Conservation (phyloP, 2,329 filamentous ascomycete species). For the Penicillium fuscoglaucum region DNA sequence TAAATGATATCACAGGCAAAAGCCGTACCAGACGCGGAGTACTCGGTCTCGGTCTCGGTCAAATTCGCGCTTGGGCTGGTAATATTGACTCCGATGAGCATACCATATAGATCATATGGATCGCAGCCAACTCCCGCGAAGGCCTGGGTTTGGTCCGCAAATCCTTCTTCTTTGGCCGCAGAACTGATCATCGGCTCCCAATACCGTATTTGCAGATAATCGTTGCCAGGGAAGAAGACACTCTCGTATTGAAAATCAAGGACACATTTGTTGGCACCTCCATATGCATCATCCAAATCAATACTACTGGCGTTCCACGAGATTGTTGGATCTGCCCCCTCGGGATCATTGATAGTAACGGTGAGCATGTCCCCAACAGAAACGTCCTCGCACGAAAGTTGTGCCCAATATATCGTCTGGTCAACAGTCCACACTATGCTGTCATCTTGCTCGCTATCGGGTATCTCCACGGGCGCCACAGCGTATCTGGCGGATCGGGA, state of each 20-base stretch:
- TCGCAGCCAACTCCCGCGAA: conserved; percentile 31
- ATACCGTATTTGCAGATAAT: conserved; percentile 37
- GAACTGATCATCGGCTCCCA: conserved; percentile 34
- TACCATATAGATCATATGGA: conserved; percentile 36
- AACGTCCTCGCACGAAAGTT: conserved; percentile 28
- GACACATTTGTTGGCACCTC: conserved; percentile 20
- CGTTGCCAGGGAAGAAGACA: conserved; percentile 29
- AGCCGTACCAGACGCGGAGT: conserved; percentile 30
- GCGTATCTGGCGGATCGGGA: conserved; percentile 33
- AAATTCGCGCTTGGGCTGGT: conserved; percentile 11
- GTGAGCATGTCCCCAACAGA: conserved; percentile 21
- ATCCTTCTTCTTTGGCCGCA: conserved; percentile 8
- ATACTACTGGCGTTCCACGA: conserved; percentile 33
- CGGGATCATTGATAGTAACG: conserved; percentile 25
- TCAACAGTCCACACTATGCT: conserved; percentile 35
- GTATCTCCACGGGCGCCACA: conserved; percentile 36
- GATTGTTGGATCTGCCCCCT: conserved; percentile 17
- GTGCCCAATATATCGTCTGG: conserved; percentile 36
- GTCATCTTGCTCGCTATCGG: conserved; percentile 21
- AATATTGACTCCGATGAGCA: conserved; percentile 34
- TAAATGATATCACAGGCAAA: conserved; percentile 37
- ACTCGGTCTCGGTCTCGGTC: conserved; percentile 12
- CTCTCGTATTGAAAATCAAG: conserved; percentile 35
- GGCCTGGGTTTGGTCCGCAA: conserved; percentile 17
- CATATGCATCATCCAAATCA: conserved; percentile 20